These are phyloP conservation scores for Tuber umbilicatum DNA, from an alignment of 495 filamentous ascomycete species.

Conservation along the genomic window DNA sequence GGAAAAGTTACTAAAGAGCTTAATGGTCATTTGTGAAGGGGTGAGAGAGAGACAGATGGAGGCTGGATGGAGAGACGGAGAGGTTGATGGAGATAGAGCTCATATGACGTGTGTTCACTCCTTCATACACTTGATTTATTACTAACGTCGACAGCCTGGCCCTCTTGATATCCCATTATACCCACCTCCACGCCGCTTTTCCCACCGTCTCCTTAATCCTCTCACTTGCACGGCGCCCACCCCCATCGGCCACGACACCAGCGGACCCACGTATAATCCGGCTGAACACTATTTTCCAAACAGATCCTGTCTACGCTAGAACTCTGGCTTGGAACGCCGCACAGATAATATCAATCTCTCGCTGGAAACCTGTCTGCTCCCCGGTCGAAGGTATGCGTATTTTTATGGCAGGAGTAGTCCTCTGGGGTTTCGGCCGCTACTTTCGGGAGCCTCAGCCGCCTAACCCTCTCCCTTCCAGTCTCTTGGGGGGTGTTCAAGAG, in stretches of 20 bases:
- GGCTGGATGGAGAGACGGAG: conserved; percentile 21
- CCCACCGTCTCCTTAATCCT: conserved; percentile 40
- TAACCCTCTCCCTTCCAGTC: conserved; percentile 14
- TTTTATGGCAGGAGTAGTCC: conserved; percentile 41
- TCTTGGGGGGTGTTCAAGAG: conserved; percentile 27
- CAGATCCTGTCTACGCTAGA: conserved; percentile 35
- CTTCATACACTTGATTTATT: background rate
- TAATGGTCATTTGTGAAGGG: conserved; percentile 34
- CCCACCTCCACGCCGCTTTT: conserved; percentile 40
- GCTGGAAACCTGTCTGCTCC: conserved; percentile 38
- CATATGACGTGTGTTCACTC: conserved; percentile 36
- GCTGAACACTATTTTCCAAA: conserved; percentile 27
- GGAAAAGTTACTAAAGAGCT: conserved; percentile 29
- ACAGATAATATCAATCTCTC: conserved; percentile 42
- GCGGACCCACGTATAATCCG: conserved; percentile 33
- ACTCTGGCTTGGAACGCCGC: conserved; percentile 42
- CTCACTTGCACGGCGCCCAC: conserved; percentile 39
- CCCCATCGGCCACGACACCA: conserved; percentile 10
- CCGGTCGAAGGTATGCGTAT: conserved; percentile 41
- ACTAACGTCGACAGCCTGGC: conserved; percentile 32
- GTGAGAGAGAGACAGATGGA: conserved; percentile 28
- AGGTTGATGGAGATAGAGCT: conserved; percentile 34
- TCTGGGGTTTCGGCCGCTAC: conserved; percentile 41
- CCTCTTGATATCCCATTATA: conserved; percentile 41
- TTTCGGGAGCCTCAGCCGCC: conserved; percentile 22